Evolutionary conservation across 176 grass and related monocot species (phyloP).

Genomic region (Triticum dicoccoides): DNA sequence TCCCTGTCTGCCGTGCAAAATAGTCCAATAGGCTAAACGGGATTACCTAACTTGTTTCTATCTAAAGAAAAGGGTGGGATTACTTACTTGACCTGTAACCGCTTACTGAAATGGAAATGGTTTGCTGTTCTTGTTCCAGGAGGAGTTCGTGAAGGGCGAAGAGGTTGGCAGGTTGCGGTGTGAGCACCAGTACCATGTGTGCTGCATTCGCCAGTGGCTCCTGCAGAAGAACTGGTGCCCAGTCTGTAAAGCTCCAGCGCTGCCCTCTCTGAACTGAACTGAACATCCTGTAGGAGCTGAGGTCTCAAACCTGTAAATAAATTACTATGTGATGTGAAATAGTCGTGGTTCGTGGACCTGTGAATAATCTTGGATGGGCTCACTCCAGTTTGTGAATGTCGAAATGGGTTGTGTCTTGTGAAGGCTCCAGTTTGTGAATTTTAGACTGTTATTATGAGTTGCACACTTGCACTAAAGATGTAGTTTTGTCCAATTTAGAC

Average conservation of each 20-base stretch:
- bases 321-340: background rate
- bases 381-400: background rate
- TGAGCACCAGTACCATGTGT: slow-evolving; percentile 65
- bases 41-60: background rate
- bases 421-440: background rate
- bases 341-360: background rate
- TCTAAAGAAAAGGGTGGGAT: background rate
- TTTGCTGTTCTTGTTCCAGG: slow-evolving; percentile 36
- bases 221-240: slow-evolving; percentile 74
- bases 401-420: background rate
- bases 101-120: background rate
- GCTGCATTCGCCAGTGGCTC: slow-evolving; percentile 67
- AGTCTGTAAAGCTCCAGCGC: slow-evolving; percentile 56
- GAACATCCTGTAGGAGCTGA: background rate
- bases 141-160: slow-evolving; percentile 53
- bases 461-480: too few species aligned
- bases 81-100: background rate
- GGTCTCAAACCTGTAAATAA: background rate
- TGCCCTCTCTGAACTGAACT: slow-evolving; percentile 5
- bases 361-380: background rate
- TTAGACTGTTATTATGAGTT: too few species aligned
- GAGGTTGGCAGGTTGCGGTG: slow-evolving; percentile 52
- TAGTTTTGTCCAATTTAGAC: background rate
- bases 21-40: background rate
- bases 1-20: background rate